Percentiles rank a stretch among this genome's conserved stretches.
Conservation (phyloP, 495 filamentous ascomycete species). For the Sordaria brevicollis region DNA sequence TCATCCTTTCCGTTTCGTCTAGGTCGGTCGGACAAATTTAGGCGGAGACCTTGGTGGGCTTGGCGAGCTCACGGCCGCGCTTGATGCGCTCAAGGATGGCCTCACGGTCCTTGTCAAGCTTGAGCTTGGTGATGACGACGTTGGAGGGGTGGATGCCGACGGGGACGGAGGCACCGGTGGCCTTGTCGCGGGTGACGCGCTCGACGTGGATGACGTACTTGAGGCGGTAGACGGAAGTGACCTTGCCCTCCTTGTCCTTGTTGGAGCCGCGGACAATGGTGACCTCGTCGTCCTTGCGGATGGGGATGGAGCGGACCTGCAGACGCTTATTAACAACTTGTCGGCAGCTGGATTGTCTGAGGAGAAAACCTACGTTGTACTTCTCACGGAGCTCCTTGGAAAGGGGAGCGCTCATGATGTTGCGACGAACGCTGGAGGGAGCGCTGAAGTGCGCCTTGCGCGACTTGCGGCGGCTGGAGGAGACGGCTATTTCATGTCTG, state of each 20-base stretch:
- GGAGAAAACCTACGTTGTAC: constrained; percentile 62
- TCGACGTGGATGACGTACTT: constrained; percentile 93
- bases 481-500: constrained; percentile 18
- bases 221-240: constrained; percentile 93
- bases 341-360: not conserved
- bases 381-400: constrained; percentile 94
- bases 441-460: constrained; percentile 95
- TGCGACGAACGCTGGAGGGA: constrained; percentile 80
- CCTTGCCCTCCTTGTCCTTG: constrained; percentile 94
- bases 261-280: constrained; percentile 73
- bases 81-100: constrained; percentile 77
- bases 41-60: constrained; percentile 31
- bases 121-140: constrained; percentile 92
- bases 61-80: constrained; percentile 59
- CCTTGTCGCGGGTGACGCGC: constrained; percentile 88
- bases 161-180: constrained; percentile 81
- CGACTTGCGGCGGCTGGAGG: constrained; percentile 84
- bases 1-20: not conserved
- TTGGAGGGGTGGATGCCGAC: constrained; percentile 85
- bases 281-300: constrained; percentile 98
- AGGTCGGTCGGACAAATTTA: constrained; percentile 6
- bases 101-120: constrained; percentile 97
- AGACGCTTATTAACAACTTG: constrained; percentile 2
- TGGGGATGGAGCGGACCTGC: constrained; percentile 89
- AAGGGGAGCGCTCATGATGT: constrained; percentile 88